These are phyloP conservation scores for Colletotrichum plurivorum DNA, from an alignment of 2,329 filamentous ascomycete genomes.

Conservation along the genomic window DNA sequence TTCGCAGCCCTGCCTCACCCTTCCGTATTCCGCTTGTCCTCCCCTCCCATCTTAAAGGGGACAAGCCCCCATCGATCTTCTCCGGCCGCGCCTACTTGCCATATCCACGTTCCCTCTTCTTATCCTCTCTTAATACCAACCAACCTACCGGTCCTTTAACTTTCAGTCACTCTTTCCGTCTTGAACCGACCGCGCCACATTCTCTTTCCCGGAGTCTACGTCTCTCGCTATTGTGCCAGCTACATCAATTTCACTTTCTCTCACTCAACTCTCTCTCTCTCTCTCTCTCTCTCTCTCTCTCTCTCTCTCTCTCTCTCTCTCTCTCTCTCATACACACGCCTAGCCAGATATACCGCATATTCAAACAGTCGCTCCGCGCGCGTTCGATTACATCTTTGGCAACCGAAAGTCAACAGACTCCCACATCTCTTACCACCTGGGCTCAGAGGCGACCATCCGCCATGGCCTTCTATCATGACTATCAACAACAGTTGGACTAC, in stretches of 20 bases:
- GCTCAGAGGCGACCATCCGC: conserved; percentile 4
- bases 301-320: too few species aligned
- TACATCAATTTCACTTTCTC: background rate
- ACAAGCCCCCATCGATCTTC: conserved; percentile 43
- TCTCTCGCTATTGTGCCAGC: conserved; percentile 15
- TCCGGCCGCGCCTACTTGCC: conserved; percentile 42
- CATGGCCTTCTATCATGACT: conserved; percentile 39
- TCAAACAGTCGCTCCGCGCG: conserved; percentile 6
- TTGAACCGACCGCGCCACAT: background rate
- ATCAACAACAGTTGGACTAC: conserved; percentile 16
- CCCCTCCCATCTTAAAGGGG: conserved; percentile 47
- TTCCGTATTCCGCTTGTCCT: conserved; percentile 36
- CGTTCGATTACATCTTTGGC: conserved; percentile 17
- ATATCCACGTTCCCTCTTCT: conserved; percentile 47
- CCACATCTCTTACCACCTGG: conserved; percentile 1
- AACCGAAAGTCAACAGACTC: background rate
- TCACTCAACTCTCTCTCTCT: too few species aligned
- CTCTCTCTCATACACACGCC: conserved; percentile 10
- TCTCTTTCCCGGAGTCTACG: conserved; percentile 2
- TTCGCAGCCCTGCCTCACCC: conserved; percentile 33
- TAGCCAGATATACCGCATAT: background rate
- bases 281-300: too few species aligned
- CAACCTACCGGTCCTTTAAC: conserved; percentile 36
- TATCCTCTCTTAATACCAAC: conserved; percentile 42
- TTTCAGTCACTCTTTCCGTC: conserved; percentile 41